phyloP scores from a whole-genome alignment of 805 yeast genomes.

The Yamadazyma nakazawae region DNA sequence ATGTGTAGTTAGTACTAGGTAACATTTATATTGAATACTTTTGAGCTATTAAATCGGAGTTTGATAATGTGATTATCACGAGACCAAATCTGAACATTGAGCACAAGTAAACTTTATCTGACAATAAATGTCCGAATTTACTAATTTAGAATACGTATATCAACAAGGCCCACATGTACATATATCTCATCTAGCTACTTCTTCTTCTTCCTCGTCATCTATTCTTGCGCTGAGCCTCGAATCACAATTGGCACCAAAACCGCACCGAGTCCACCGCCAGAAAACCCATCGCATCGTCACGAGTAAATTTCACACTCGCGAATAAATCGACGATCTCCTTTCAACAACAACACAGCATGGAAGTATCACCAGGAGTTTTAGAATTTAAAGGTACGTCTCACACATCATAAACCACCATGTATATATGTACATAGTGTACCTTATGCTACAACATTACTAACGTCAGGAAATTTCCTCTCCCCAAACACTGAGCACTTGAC shows the following conservation, averaged over 20 bases:
- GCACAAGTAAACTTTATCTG: neutral
- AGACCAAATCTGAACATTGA: too few species aligned
- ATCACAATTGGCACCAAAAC: neutral
- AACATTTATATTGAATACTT: neutral
- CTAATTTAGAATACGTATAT: too few species aligned
- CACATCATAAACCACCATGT: neutral
- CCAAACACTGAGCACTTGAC: slow-evolving; percentile 62
- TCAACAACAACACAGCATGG: slow-evolving; percentile 42
- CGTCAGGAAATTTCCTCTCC: slow-evolving; percentile 54
- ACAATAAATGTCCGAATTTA: too few species aligned
- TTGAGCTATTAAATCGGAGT: neutral
- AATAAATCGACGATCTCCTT: slow-evolving; percentile 6
- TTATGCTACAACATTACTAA: neutral
- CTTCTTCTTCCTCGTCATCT: too few species aligned
- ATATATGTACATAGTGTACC: slow-evolving; percentile 37
- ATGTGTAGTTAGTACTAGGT: neutral
- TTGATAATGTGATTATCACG: neutral
- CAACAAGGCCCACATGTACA: too few species aligned
- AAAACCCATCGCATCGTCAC: neutral
- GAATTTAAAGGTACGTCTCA: slow-evolving; percentile 71
- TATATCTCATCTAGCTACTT: too few species aligned
- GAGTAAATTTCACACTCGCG: slow-evolving; percentile 5
- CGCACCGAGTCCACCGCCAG: neutral
- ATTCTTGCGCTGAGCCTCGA: too few species aligned
- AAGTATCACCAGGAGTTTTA: slow-evolving; percentile 67